Conservation (phyloP, 1,139 yeast genomes). For the Geotrichum candidum region DNA sequence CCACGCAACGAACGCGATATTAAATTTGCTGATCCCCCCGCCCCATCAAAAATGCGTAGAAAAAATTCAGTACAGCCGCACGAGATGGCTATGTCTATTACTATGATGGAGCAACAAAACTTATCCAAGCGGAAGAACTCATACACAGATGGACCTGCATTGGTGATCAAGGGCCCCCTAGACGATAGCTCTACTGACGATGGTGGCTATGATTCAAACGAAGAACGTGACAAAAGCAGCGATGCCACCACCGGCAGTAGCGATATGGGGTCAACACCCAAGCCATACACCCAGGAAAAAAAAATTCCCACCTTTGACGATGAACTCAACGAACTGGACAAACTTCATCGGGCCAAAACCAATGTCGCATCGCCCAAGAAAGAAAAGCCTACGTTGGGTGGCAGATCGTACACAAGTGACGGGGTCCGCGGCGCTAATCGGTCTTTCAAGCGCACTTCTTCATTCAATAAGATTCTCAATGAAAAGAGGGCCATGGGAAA, state of each 20-base stretch:
- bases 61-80: constrained; percentile 60
- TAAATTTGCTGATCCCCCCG: constrained; percentile 41
- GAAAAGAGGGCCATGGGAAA: constrained; percentile 5
- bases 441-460: constrained; percentile 19
- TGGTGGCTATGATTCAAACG: constrained; percentile 32
- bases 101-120: constrained; percentile 46
- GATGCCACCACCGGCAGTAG: neutral
- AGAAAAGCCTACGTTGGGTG: constrained; percentile 26
- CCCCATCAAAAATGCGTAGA: constrained; percentile 34
- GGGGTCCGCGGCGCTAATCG: constrained; percentile 19
- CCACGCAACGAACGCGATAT: constrained; percentile 38
- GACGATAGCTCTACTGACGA: constrained; percentile 36
- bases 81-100: constrained; percentile 65
- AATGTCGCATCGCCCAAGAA: neutral
- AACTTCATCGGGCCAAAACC: constrained; percentile 4
- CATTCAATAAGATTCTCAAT: constrained; percentile 24
- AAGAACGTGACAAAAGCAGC: constrained; percentile 25
- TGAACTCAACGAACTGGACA: neutral
- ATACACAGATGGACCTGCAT: constrained; percentile 67
- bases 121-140: neutral
- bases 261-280: neutral
- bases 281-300: neutral
- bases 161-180: constrained; percentile 73
- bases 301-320: neutral
- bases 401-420: constrained; percentile 48